Percentiles rank a stretch among this genome's conserved stretches.
phyloP scores from a whole-genome alignment of 192 early-diverging fungal species.

The Gamsiella multidivaricata region DNA sequence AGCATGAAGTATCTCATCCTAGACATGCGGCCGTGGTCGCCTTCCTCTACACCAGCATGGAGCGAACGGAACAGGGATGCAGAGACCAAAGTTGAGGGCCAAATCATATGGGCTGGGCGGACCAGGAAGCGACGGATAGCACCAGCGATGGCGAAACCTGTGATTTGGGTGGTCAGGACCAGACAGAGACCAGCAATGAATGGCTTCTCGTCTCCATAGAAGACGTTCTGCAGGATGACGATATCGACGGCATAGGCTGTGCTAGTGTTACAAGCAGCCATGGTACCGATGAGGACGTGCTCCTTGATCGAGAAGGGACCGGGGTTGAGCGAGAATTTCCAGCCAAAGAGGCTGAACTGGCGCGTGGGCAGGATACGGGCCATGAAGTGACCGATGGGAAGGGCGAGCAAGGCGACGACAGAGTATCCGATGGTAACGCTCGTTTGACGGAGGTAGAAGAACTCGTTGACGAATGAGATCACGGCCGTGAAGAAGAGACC shows the following conservation, averaged over 20 bases:
- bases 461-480: conserved; percentile 62
- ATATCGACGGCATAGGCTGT: conserved; percentile 65
- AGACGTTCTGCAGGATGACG: conserved; percentile 58
- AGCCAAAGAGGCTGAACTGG: conserved; percentile 56
- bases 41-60: conserved; percentile 52
- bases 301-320: conserved; percentile 73
- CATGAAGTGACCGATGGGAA: conserved; percentile 58
- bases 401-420: conserved; percentile 57
- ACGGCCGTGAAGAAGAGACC: conserved; percentile 51
- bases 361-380: conserved; percentile 51
- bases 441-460: conserved; percentile 62
- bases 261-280: conserved; percentile 62
- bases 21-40: conserved; percentile 19
- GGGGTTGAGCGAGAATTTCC: conserved; percentile 59
- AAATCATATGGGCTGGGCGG: conserved; percentile 84
- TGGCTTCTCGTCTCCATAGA: conserved; percentile 60
- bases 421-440: conserved; percentile 49
- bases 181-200: conserved; percentile 61
- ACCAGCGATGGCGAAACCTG: conserved; percentile 59
- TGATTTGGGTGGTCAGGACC: conserved; percentile 62
- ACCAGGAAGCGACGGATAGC: conserved; percentile 70
- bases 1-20: conserved; percentile 70
- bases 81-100: conserved; percentile 78
- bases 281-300: conserved; percentile 65
- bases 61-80: conserved; percentile 81